Evolutionary conservation across 1,284 basidiomycete species (phyloP).

Genomic region (Marasmius oreades): DNA sequence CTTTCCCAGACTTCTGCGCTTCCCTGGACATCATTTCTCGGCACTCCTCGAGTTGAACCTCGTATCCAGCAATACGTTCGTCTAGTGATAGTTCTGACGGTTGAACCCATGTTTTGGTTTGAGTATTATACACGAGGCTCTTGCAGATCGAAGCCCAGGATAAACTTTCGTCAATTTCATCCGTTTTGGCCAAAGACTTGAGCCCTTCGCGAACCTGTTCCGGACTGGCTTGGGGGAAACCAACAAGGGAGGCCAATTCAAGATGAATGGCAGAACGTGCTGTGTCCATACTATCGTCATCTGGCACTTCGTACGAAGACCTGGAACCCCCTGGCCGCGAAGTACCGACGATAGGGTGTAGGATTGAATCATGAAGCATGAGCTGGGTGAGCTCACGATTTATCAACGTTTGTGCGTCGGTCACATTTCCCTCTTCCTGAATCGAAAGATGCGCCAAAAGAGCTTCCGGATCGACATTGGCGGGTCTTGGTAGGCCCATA

Average conservation of each 20-base stretch:
- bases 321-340: slow-evolving; percentile 71
- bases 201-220: slow-evolving; percentile 78
- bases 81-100: slow-evolving; percentile 51
- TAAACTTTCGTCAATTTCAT: slow-evolving; percentile 50
- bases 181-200: slow-evolving; percentile 54
- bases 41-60: slow-evolving; percentile 56
- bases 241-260: slow-evolving; percentile 79
- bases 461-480: slow-evolving; percentile 70
- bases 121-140: slow-evolving; percentile 60
- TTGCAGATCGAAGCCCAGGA: slow-evolving; percentile 71
- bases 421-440: slow-evolving; percentile 44
- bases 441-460: slow-evolving; percentile 62
- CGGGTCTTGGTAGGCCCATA: slow-evolving; percentile 81
- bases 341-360: slow-evolving; percentile 88
- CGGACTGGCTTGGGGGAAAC: slow-evolving; percentile 81
- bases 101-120: slow-evolving; percentile 66
- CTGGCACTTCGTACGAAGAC: slow-evolving; percentile 74
- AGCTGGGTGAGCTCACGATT: slow-evolving; percentile 79
- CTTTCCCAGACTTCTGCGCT: slow-evolving; percentile 78
- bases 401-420: slow-evolving; percentile 62
- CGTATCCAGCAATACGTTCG: slow-evolving; percentile 65
- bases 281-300: slow-evolving; percentile 71
- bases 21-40: slow-evolving; percentile 81
- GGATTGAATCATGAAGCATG: slow-evolving; percentile 86
- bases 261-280: slow-evolving; percentile 75